phyloP scores from a whole-genome alignment of 2,329 filamentous ascomycete species.

The Raffaelea arxii region DNA sequence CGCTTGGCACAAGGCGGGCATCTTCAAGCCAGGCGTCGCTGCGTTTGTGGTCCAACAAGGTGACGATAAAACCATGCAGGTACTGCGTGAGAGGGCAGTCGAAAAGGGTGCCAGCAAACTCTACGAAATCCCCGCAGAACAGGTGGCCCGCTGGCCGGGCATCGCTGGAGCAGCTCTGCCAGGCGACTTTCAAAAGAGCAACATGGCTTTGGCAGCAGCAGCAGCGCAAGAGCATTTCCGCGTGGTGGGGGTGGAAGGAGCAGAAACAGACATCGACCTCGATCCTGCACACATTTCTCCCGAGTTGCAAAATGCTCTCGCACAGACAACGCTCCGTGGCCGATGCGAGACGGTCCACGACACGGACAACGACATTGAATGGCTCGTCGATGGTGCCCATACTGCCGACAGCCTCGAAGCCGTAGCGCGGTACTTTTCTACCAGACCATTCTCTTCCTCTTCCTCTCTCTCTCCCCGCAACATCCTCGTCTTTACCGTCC shows the following conservation, averaged over 20 bases:
- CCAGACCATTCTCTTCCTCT: constrained; percentile 14
- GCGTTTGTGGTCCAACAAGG: constrained; percentile 40
- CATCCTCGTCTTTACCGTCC: constrained; percentile 82
- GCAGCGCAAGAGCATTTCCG: constrained; percentile 17
- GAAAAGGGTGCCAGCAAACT: constrained; percentile 39
- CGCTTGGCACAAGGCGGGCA: constrained; percentile 66
- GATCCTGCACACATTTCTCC: constrained; percentile 20
- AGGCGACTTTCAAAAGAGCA: constrained; percentile 45
- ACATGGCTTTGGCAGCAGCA: constrained; percentile 35
- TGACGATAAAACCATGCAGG: constrained; percentile 31
- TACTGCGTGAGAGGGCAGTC: constrained; percentile 46
- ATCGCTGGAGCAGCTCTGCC: constrained; percentile 33
- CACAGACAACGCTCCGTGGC: constrained; percentile 67
- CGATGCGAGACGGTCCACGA: constrained; percentile 59
- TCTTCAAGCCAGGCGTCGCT: constrained; percentile 51
- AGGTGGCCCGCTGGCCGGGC: constrained; percentile 35
- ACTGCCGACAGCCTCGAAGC: constrained; percentile 81
- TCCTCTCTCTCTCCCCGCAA: constrained; percentile 19
- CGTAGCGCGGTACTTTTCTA: constrained; percentile 72
- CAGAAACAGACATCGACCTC: constrained; percentile 22
- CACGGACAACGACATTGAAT: constrained; percentile 40
- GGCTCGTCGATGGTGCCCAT: constrained; percentile 91
- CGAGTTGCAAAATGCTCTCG: constrained; percentile 49
- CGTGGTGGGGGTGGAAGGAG: constrained; percentile 7
- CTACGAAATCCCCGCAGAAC: constrained; percentile 34